Evolutionary conservation across 2,329 filamentous ascomycete species (phyloP).

Genomic region (Epichloe bromicola): DNA sequence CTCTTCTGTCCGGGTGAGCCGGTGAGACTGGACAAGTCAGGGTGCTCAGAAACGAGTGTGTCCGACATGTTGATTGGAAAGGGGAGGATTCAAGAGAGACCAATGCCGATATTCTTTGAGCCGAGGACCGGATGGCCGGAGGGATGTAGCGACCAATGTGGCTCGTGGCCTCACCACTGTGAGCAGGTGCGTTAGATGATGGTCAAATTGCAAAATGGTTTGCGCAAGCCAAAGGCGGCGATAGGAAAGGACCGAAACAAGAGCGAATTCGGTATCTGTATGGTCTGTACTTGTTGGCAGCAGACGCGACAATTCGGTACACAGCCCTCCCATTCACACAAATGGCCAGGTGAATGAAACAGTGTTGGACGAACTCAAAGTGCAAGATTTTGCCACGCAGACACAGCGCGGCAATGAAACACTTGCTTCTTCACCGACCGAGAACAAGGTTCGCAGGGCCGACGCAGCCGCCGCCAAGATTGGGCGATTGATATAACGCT

Average conservation of each 20-base stretch:
- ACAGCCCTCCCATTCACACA: neutral
- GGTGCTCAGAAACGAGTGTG: constrained; percentile 31
- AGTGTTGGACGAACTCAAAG: neutral
- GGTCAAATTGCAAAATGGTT: neutral
- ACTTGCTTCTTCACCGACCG: neutral
- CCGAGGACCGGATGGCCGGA: neutral
- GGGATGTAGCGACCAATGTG: neutral
- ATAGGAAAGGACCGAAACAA: neutral
- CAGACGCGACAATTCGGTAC: neutral
- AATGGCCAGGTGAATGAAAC: neutral
- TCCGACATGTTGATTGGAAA: constrained; percentile 31
- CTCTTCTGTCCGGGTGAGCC: constrained; percentile 38
- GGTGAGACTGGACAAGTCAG: constrained; percentile 30
- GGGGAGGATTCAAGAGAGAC: neutral
- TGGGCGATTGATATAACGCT: neutral
- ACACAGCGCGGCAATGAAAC: neutral
- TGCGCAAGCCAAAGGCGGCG: neutral
- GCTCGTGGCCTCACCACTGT: neutral
- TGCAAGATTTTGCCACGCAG: no score
- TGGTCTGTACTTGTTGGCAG: neutral
- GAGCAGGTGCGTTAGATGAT: neutral
- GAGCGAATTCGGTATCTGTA: neutral
- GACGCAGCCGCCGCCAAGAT: neutral
- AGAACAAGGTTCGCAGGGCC: neutral
- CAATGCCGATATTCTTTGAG: neutral